Base-by-base conservation (phyloP, 345 rosid species). In the Salix suchowensis region DNA sequence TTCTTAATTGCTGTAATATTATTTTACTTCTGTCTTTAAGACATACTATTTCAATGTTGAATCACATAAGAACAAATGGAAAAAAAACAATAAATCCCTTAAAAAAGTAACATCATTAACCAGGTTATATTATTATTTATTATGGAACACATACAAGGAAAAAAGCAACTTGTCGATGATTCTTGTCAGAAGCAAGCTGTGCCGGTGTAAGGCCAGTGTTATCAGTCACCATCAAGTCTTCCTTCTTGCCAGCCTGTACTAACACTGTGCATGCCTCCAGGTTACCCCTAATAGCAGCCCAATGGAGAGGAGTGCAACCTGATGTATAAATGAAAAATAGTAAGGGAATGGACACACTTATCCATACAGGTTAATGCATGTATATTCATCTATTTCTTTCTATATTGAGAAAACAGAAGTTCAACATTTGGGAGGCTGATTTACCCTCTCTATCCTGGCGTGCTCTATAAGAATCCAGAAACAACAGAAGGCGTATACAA, bases 211-310 rank as follows among this genome's bases (percentile, higher is more conserved):
- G 95, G 77, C 97, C 99, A 21, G 91, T 85, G 79, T 94, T 88
- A 83, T 96, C 98, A 58, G 97, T 89, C 80, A 94, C 89, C 80
- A 90, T 83, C 81, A 96, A 84, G 87, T 94, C 97, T 75, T 93
- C 99, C 84, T 87, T 89, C 88, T 94, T 96, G 73, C 99, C 97
- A 84, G 99, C 99, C 87, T 94, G 99, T 61, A 94, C 97, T 80
- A 94, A 80, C 62, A 96, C 97, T 24, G 98, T 96, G 91, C 98
- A 94, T 76, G 99, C 99, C 87, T 94, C 98, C 87, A 96, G 88
- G 85, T 96, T 94, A 84, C 98, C 98, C 86, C 89, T 88, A 78
- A 96, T 94, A 82, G 99, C 99, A 23, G 97, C 97, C 99, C 98
- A 96, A 77, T 96, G 98, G 74, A 96, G 91, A 81, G 97, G 97